Evolutionary conservation across 768 basidiomycete genomes (phyloP), one percentile per base, ranked within the genome.

Genomic region (Hebeloma cylindrosporum): DNA sequence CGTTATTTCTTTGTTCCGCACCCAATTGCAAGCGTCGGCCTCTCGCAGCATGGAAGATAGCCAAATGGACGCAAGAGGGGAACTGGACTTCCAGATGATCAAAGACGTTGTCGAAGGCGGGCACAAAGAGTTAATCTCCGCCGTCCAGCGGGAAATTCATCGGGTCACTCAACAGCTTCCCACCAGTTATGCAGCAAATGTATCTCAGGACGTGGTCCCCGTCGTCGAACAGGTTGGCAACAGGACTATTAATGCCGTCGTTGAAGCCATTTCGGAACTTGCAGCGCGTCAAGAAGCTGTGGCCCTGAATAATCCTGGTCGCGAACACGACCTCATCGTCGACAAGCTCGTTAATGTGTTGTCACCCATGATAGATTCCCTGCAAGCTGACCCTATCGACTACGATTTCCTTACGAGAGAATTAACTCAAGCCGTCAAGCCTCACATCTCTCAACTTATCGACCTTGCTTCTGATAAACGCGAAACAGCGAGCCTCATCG

Each of bases 401-500:
- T 88, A 92, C 56, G 86, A 90, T 26, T 72, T 75, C 52, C 68
- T 93, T 46, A 93, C 90, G 2, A 72, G 70, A 33, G 80, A 80
- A 54, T 78, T 93, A 11, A 76, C 85, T 17, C 86, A 93, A 62
- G 86, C 90, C 0, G 90, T 93, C 58, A 91, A 92, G 56, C 90
- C 90, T 5, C 85, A 91, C 52, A 90, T 93, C 18, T 80, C 88
- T 2, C 88, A 93, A 53, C 80, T 93, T 47, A 93, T 93, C 50
- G 90, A 93, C 59, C 76, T 93, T 37, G 84, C 90, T 20, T 89
- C 87, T 0, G 90, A 93, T 61, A 93, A 93, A 61, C 78, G 87
- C 26, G 90, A 93, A 64, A 93, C 90, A 3, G 90, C 90, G 3
- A 74, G 77, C 5, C 76, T 93, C 30, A 93, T 93, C 46, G 79